Base-by-base conservation (phyloP, 1,284 basidiomycete genomes). In the Cutaneotrichosporon sp. region DNA sequence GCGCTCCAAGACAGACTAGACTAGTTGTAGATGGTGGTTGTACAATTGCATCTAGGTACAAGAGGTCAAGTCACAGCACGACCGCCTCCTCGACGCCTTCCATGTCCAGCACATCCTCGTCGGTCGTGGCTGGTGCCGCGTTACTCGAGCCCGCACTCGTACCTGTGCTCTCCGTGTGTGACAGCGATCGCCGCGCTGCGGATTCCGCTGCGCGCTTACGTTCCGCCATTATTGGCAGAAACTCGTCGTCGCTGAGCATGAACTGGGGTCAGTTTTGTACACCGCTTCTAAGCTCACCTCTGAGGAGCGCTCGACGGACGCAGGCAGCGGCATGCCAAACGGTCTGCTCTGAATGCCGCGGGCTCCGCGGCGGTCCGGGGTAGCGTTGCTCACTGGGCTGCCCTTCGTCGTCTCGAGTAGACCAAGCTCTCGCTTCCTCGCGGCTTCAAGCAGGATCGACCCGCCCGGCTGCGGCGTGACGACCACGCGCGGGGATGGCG, bases 41-140 rank as follows among this genome's bases (percentile, higher is more conserved):
- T 34, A 17, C 34, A 22, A 20, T n/a, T 41, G 17, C 20, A 20
- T 14, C 22, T 41, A 23, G 12, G 7, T 30, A 30, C 26, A 30
- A 30, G 26, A 7, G 9, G 13, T 35, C 40, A 9, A 10, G 42
- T n/a, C 35, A 46, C 23, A 51, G 36, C 23, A 57, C 48, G 21
- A 53, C 52, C 2, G 51, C 55, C 41, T 30, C 46, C 37, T 57
- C 55, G 8, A 57, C 55, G 37, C 55, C 55, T 22, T 57, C 55
- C 45, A 57, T 43, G 39, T 57, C 55, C 10, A 42, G 23, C 42
- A 48, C 52, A 26, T 56, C 55, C 22, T 42, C 45, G 37, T 45
- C 43, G 3, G 46, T 38, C 37, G 46, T 46, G n/a, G 17, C 18
- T 35, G 12, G 20, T 10, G 21, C 10, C 20, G 13, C 37, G n/a